Evolutionary conservation across 768 basidiomycete genomes (phyloP), one percentile per base, ranked within the genome.

Genomic region (Tulasnella sp.): DNA sequence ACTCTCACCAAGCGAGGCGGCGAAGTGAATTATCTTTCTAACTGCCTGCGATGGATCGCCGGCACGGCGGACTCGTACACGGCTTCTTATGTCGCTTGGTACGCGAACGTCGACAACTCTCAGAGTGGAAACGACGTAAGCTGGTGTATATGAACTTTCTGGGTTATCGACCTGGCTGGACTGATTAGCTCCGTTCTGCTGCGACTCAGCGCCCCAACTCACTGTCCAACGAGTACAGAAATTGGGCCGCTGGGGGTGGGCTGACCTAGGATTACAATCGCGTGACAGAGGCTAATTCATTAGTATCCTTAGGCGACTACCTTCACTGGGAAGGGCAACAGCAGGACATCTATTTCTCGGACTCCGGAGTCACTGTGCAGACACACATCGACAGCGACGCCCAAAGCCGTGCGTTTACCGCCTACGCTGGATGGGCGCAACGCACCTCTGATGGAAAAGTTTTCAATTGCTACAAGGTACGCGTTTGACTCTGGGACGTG

Each of bases 391-490:
- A 64, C 60, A 28, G n/a, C 31, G n/a, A 64, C 60, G 60, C 60
- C 24, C n/a, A 31, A 28, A 28, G n/a, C n/a, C 60, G n/a, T 7
- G 31, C 28, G 20, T 64, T 64, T 31, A 64, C 31, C n/a, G 60
- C 24, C 11, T 64, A 31, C n/a, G 60, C 60, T 28, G 60, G 60
- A 31, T 31, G 60, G 60, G 60, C 60, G 0, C 24, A 28, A n/a
- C 24, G 60, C 24, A 64, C 28, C 31, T 64, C 60, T 7, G 60
- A 64, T 31, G 24, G 60, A 3, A 64, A 64, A 28, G 31, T 31
- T 1, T 64, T 64, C 60, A n/a, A 64, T n/a, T 64, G 60, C 60
- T 64, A 64, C 60, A 64, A 64, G 60, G 60, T 64, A 64, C 48
- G 48, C 48, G 22, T 50, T 50, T 22, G 22, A 20, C 18, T 22